phyloP scores from a whole-genome alignment of 768 basidiomycete species.

The Pholiota conissans region DNA sequence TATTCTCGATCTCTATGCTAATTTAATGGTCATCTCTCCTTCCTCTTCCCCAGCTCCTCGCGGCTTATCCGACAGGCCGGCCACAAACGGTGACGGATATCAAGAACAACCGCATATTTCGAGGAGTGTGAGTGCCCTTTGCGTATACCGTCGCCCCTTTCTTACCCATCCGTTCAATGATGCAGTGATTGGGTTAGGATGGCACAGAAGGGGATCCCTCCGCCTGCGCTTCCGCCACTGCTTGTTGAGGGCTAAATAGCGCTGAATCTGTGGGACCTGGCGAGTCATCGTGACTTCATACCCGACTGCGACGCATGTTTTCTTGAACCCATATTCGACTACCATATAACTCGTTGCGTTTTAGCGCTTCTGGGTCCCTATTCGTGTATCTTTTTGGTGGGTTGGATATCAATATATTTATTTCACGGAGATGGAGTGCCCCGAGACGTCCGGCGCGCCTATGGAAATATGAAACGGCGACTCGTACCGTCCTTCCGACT shows the following conservation, averaged over 20 bases:
- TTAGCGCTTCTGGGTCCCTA: background rate
- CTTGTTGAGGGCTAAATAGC: conserved; percentile 18
- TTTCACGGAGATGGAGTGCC: background rate
- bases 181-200: conserved; percentile 23
- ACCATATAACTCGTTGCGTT: background rate
- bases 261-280: too few species aligned
- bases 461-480: background rate
- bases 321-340: background rate
- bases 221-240: conserved; percentile 21
- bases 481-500: background rate
- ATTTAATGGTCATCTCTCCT: too few species aligned
- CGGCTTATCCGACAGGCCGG: conserved; percentile 18
- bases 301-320: background rate
- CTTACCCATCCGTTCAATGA: background rate
- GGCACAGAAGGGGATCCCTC: conserved; percentile 16
- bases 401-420: background rate
- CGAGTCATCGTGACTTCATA: background rate
- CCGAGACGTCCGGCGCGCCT: background rate
- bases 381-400: background rate
- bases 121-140: conserved; percentile 18
- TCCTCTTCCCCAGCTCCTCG: conserved; percentile 13
- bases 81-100: conserved; percentile 20
- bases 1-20: too few species aligned
- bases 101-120: conserved; percentile 21
- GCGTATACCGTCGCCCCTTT: background rate